These are phyloP conservation scores for Pseudozyma pruni DNA, from an alignment of 1,284 basidiomycete species.

Conservation along the genomic window DNA sequence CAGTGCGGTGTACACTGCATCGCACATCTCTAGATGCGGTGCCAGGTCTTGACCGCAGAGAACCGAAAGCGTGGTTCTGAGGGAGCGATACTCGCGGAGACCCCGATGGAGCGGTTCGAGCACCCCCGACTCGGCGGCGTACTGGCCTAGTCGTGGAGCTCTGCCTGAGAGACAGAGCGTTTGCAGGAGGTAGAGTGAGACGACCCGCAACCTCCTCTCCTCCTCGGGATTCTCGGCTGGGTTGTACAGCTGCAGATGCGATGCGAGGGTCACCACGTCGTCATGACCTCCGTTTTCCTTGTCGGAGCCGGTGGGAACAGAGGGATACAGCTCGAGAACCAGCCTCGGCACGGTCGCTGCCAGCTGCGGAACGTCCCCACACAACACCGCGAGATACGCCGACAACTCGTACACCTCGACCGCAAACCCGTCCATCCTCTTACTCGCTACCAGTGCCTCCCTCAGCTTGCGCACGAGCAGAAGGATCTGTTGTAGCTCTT, in stretches of 20 bases:
- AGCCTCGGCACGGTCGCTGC: constrained; percentile 25
- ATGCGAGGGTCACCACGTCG: background rate
- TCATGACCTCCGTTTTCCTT: background rate
- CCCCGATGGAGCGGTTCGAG: constrained; percentile 5
- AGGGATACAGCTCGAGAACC: constrained; percentile 27
- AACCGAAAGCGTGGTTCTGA: background rate
- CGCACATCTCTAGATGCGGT: constrained; percentile 8
- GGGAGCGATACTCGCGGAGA: constrained; percentile 8
- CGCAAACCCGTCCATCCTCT: constrained; percentile 27
- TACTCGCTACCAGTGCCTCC: constrained; percentile 36
- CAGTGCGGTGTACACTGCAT: constrained; percentile 15
- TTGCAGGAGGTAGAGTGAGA: constrained; percentile 21
- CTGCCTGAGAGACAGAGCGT: constrained; percentile 27
- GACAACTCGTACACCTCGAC: constrained; percentile 43
- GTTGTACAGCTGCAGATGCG: background rate
- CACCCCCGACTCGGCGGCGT: background rate
- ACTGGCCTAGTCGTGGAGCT: constrained; percentile 36
- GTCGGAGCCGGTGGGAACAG: background rate
- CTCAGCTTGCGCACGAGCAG: constrained; percentile 39
- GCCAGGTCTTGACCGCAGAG: background rate
- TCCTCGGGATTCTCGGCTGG: background rate
- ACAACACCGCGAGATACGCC: constrained; percentile 12
- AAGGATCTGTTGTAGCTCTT: constrained; percentile 34
- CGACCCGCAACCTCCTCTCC: constrained; percentile 3
- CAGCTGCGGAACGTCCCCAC: constrained; percentile 29